Evolutionary conservation across 345 rosid genomes (phyloP).

Genomic region (Lepidium didymum): DNA sequence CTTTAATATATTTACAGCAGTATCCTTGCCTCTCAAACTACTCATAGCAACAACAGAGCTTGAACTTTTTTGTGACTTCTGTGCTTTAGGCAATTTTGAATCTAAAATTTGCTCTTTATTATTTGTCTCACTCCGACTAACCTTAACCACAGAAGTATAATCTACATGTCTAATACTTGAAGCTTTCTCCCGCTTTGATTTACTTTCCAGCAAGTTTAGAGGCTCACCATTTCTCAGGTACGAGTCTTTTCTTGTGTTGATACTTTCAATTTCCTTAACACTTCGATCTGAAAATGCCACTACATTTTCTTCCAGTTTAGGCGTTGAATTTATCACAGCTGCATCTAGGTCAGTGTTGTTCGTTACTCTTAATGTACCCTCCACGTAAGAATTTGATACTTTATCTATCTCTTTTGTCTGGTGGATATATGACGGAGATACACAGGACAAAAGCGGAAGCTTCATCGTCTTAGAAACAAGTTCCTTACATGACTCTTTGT

Average conservation of each 20-base stretch:
- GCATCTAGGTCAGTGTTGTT: slow-evolving; percentile 2
- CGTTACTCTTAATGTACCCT: slow-evolving; percentile 26
- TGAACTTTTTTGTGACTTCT: slow-evolving; percentile 11
- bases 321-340: slow-evolving; percentile 29
- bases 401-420: slow-evolving; percentile 29
- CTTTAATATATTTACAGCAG: slow-evolving; percentile 35
- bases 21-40: slow-evolving; percentile 34
- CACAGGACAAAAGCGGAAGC: slow-evolving; percentile 64
- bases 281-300: slow-evolving; percentile 33
- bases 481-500: slow-evolving; percentile 49
- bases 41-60: slow-evolving; percentile 33
- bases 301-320: slow-evolving; percentile 33
- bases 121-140: slow-evolving; percentile 32
- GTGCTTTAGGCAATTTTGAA: slow-evolving; percentile 34
- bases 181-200: slow-evolving; percentile 39
- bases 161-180: slow-evolving; percentile 21
- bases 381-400: slow-evolving; percentile 28
- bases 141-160: slow-evolving; percentile 35
- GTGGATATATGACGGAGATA: slow-evolving; percentile 31
- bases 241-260: slow-evolving; percentile 39
- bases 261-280: slow-evolving; percentile 38
- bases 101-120: slow-evolving; percentile 30
- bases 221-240: slow-evolving; percentile 35
- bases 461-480: slow-evolving; percentile 56
- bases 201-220: slow-evolving; percentile 27